Conservation (phyloP, 768 basidiomycete species). For the Mycena venus region DNA sequence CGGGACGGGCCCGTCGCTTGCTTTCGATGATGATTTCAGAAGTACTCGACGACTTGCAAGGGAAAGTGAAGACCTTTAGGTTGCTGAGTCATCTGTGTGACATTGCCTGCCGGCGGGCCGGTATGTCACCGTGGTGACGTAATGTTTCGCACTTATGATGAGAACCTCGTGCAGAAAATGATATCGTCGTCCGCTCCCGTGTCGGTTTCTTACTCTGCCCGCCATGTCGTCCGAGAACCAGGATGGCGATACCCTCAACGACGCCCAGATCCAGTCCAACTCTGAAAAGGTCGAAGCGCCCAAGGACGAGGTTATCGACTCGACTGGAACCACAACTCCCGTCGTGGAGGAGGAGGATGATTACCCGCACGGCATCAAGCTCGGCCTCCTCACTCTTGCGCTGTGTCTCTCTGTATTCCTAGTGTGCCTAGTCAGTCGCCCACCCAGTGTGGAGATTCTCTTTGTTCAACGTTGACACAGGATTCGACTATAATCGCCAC, state of each 20-base stretch:
- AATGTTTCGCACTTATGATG: background rate
- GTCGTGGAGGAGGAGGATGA: background rate
- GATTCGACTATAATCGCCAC: constrained; percentile 31
- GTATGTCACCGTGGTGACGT: background rate
- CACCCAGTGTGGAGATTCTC: background rate
- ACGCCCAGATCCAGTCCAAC: background rate
- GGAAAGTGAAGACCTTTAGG: no score
- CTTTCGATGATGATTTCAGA: no score
- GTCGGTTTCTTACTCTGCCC: background rate
- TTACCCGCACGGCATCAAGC: background rate
- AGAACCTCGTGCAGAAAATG: background rate
- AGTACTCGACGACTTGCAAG: no score
- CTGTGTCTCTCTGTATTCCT: constrained; percentile 27
- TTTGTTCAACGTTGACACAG: background rate
- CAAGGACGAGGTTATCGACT: background rate
- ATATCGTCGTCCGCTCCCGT: background rate
- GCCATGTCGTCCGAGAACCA: background rate
- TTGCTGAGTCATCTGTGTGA: no score
- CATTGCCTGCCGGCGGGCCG: background rate
- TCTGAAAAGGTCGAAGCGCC: background rate
- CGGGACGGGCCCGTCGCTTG: no score
- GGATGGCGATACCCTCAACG: background rate
- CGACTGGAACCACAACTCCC: background rate
- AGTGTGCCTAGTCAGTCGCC: constrained; percentile 21
- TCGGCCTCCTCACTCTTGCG: constrained; percentile 7